These are phyloP conservation scores for Apodospora peruviana DNA, from an alignment of 495 filamentous ascomycete species.

Conservation along the genomic window DNA sequence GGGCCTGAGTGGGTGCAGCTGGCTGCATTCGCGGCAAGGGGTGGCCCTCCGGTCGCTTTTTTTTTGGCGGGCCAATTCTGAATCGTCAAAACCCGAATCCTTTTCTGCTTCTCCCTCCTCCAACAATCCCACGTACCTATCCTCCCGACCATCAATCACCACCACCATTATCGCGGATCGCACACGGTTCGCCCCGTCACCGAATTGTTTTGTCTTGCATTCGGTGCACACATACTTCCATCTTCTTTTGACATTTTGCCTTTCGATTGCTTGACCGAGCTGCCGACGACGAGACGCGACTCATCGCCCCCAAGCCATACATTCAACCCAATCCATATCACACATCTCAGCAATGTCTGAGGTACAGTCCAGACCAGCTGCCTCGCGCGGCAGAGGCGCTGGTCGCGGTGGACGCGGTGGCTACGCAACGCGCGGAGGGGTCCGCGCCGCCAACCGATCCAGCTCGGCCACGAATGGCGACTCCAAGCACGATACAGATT, in stretches of 20 bases:
- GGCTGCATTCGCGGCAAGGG: neutral
- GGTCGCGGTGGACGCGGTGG: constrained; percentile 65
- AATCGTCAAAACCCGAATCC: constrained; percentile 29
- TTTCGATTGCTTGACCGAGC: constrained; percentile 13
- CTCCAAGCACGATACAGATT: constrained; percentile 57
- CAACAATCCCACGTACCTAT: constrained; percentile 3
- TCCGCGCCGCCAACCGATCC: constrained; percentile 44
- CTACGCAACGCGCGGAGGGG: constrained; percentile 68
- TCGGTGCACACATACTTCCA: constrained; percentile 7
- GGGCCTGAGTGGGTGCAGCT: neutral
- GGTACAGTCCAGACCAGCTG: constrained; percentile 72
- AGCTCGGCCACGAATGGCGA: constrained; percentile 37
- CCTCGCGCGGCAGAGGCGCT: constrained; percentile 39
- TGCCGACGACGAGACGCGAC: constrained; percentile 34
- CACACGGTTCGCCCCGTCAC: constrained; percentile 26
- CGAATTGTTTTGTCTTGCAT: constrained; percentile 20
- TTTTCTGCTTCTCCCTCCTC: constrained; percentile 12
- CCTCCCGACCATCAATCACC: constrained; percentile 15
- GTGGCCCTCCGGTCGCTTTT: constrained; percentile 20
- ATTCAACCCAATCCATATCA: constrained; percentile 25
- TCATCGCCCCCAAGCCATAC: constrained; percentile 31
- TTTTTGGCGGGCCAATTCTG: constrained; percentile 25
- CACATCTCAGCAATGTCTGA: constrained; percentile 74
- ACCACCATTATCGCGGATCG: constrained; percentile 24
- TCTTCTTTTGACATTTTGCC: constrained; percentile 26